Percentiles rank a stretch among this genome's conserved stretches.
phyloP scores from a whole-genome alignment of 2,329 filamentous ascomycete species.

The Didymella exigua region DNA sequence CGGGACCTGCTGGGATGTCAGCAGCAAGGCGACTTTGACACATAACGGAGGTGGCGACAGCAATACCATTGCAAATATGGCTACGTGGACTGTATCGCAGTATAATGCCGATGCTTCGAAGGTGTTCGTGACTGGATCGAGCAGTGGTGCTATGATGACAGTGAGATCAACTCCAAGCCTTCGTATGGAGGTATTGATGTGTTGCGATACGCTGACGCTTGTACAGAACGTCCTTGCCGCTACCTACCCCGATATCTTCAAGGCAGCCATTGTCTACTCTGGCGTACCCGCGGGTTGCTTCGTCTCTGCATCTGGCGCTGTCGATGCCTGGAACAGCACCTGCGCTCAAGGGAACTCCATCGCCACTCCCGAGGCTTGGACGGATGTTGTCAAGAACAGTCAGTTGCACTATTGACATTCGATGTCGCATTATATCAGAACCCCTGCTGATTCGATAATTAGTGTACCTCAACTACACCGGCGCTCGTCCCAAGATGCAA shows the following conservation, averaged over 20 bases:
- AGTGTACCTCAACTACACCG: constrained; percentile 58
- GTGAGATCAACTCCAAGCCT: constrained; percentile 24
- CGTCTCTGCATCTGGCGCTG: constrained; percentile 49
- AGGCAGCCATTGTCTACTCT: constrained; percentile 58
- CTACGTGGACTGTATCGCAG: constrained; percentile 57
- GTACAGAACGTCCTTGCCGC: constrained; percentile 55
- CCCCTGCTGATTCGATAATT: neutral
- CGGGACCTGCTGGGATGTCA: constrained; percentile 66
- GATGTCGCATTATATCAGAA: neutral
- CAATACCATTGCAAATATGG: constrained; percentile 65
- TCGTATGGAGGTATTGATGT: neutral
- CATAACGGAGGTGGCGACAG: constrained; percentile 64
- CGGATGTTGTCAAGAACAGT: constrained; percentile 52
- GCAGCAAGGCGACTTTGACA: constrained; percentile 59
- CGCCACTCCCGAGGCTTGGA: constrained; percentile 56
- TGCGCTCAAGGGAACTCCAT: constrained; percentile 58
- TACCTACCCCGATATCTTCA: constrained; percentile 61
- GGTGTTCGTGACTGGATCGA: constrained; percentile 62
- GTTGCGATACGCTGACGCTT: constrained; percentile 2
- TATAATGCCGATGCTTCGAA: constrained; percentile 59
- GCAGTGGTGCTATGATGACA: constrained; percentile 64
- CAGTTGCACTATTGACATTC: constrained; percentile 20
- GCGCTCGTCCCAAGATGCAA: constrained; percentile 60
- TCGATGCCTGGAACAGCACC: constrained; percentile 58
- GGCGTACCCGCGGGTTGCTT: constrained; percentile 64